A percentile compares a stretch with the other conserved stretches of the same genome.
phyloP scores from a whole-genome alignment of 768 basidiomycete genomes.

The Melanogaster broomeanus region DNA sequence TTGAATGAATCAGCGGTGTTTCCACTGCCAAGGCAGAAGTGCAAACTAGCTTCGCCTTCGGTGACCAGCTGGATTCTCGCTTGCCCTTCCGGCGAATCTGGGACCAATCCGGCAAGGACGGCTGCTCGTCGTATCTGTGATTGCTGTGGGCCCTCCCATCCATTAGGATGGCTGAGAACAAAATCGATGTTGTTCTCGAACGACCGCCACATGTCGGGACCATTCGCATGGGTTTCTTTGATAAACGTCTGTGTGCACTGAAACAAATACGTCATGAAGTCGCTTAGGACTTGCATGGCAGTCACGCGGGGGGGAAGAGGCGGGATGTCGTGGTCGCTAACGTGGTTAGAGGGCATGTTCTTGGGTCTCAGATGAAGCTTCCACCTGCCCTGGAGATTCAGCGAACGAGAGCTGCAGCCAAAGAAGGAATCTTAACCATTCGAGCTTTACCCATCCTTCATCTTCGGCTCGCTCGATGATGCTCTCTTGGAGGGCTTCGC shows the following conservation, averaged over 20 bases:
- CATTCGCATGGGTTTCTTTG: slow-evolving; percentile 45
- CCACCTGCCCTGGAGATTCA: slow-evolving; percentile 29
- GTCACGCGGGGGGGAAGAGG: slow-evolving; percentile 45
- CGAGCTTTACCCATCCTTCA: slow-evolving; percentile 28
- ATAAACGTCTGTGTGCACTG: slow-evolving; percentile 45
- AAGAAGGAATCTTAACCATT: slow-evolving; percentile 26
- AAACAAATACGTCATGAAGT: slow-evolving; percentile 51
- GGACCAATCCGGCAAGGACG: slow-evolving; percentile 41
- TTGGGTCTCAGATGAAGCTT: slow-evolving; percentile 37
- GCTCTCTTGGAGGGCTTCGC: slow-evolving; percentile 43
- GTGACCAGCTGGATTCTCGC: slow-evolving; percentile 45
- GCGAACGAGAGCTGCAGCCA: background rate
- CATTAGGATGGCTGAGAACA: slow-evolving; percentile 49
- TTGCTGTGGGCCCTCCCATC: slow-evolving; percentile 50
- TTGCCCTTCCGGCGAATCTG: slow-evolving; percentile 36
- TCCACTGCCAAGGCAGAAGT: slow-evolving; percentile 45
- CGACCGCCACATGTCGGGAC: slow-evolving; percentile 42
- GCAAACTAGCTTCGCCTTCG: slow-evolving; percentile 56
- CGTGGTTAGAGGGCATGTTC: slow-evolving; percentile 16
- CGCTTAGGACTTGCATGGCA: slow-evolving; percentile 45
- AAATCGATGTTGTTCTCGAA: slow-evolving; percentile 44
- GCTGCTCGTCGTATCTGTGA: slow-evolving; percentile 45
- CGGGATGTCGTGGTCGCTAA: slow-evolving; percentile 38
- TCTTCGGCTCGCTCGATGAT: slow-evolving; percentile 43
- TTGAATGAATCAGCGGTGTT: slow-evolving; percentile 30